Evolutionary conservation across 108 stramenopile genomes (phyloP).

Genomic region (Nannochloropsis granulata): DNA sequence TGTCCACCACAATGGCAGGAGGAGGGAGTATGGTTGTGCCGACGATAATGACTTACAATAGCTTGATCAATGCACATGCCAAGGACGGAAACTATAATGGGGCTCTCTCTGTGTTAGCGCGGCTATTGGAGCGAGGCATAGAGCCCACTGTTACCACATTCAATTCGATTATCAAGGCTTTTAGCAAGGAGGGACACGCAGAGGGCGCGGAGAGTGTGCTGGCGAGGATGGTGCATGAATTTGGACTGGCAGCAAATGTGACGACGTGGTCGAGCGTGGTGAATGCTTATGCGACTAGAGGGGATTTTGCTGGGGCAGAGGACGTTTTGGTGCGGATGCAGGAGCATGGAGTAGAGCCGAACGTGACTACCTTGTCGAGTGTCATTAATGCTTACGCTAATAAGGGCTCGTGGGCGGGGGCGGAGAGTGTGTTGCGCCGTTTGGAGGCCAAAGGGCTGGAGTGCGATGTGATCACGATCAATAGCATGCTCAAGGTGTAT

Average conservation of each 20-base stretch:
- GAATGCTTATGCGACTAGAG: not conserved
- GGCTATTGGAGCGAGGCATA: not conserved
- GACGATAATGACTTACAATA: not conserved
- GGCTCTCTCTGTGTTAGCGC: not conserved
- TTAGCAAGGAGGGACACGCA: not conserved
- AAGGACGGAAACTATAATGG: not conserved
- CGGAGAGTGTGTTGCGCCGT: not conserved
- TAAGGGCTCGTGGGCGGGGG: not conserved
- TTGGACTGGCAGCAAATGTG: not conserved
- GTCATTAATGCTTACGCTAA: not conserved
- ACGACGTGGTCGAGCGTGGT: not conserved
- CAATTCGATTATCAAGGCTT: not conserved
- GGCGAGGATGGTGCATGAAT: not conserved
- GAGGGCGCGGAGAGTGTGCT: not conserved
- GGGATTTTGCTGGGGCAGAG: not conserved
- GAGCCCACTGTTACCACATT: not conserved
- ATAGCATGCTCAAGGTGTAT: not conserved
- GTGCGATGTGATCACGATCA: not conserved
- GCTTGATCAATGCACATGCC: not conserved
- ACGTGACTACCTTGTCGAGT: not conserved
- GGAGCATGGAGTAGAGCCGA: not conserved
- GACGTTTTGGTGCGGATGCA: not conserved
- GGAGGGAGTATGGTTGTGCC: not conserved
- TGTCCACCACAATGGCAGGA: not conserved
- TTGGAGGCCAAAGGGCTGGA: not conserved